Percentiles rank a stretch among this genome's conserved stretches.
Conservation (phyloP, 805 yeast species). For the Schwanniomyces sp. region DNA sequence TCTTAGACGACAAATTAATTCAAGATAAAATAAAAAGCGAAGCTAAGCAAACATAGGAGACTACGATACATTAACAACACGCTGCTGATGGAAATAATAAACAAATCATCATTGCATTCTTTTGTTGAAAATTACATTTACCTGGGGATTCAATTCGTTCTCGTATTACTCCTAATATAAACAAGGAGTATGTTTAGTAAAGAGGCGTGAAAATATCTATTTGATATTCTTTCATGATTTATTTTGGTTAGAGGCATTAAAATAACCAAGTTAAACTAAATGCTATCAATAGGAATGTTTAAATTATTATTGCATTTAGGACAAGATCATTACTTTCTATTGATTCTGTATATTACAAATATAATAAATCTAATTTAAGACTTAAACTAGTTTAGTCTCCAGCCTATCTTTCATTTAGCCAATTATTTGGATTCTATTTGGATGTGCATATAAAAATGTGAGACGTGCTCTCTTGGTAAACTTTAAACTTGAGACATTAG, state of each 20-base stretch:
- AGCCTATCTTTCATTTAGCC: neutral
- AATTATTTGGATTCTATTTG: neutral
- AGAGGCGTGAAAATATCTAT: neutral
- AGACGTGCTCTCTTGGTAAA: neutral
- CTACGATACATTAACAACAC: too few species aligned
- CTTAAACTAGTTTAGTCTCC: neutral
- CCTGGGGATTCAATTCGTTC: neutral
- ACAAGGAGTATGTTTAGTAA: neutral
- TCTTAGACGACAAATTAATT: slow-evolving; percentile 31
- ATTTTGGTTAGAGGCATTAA: neutral
- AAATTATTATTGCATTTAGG: neutral
- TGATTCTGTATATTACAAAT: neutral
- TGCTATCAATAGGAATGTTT: neutral
- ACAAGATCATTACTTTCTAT: neutral
- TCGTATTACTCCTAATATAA: neutral
- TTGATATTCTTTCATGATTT: neutral
- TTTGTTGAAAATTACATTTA: neutral
- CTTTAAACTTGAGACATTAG: neutral
- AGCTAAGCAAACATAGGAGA: neutral
- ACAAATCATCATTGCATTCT: neutral
- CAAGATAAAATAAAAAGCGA: slow-evolving; percentile 9
- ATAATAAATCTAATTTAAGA: neutral
- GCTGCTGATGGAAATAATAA: too few species aligned
- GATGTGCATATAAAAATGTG: neutral
- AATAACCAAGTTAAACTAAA: neutral